phyloP scores from a whole-genome alignment of 2,329 filamentous ascomycete genomes.

The Aspergillus sp. region DNA sequence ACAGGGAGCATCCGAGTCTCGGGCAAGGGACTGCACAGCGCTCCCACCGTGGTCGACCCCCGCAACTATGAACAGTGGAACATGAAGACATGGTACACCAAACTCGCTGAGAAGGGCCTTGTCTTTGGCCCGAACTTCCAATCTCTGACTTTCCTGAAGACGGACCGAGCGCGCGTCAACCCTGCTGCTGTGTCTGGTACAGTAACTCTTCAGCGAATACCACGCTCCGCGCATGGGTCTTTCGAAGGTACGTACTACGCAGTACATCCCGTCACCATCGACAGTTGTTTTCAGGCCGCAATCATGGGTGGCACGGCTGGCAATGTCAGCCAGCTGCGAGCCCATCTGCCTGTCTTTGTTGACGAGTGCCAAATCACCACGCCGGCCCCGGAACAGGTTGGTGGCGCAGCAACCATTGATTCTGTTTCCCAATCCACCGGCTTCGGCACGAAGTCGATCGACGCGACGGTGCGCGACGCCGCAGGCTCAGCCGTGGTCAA shows the following conservation, averaged over 20 bases:
- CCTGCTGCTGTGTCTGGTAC: too few species aligned
- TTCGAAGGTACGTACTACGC: too few species aligned
- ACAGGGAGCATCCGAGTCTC: too few species aligned
- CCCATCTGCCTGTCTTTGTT: conserved; percentile 1
- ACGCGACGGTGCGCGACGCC: neutral
- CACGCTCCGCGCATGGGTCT: too few species aligned
- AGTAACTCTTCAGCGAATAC: too few species aligned
- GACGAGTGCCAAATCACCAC: neutral
- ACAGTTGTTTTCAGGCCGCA: conserved; percentile 2
- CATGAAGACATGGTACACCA: conserved; percentile 4
- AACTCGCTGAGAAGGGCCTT: conserved; percentile 3
- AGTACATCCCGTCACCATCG: too few species aligned
- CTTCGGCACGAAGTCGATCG: neutral
- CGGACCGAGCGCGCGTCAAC: too few species aligned
- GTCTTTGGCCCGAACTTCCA: conserved; percentile 5
- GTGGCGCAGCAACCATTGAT: neutral
- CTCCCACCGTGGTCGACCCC: neutral
- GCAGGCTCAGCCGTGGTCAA: neutral
- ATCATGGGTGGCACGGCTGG: conserved; percentile 1
- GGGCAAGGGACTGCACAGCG: neutral
- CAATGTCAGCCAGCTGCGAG: neutral
- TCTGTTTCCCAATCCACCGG: neutral
- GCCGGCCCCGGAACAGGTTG: neutral
- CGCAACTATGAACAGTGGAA: conserved; percentile 1
- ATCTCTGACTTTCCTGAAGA: conserved; percentile 1